Base-by-base conservation (phyloP, 768 basidiomycete species). In the Macrolepiota dolichaula region DNA sequence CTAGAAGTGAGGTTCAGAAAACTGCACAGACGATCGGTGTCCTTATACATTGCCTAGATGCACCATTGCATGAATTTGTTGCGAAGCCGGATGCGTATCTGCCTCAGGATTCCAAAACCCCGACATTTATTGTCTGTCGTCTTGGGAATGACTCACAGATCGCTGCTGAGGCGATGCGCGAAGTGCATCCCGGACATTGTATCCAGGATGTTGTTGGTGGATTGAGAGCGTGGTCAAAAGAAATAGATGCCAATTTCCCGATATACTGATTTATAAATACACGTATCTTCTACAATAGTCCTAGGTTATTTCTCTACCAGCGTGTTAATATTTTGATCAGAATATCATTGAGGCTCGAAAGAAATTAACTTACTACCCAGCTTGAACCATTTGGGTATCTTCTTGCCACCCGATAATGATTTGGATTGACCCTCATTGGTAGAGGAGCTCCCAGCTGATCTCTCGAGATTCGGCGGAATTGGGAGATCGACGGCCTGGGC, bases 71-170 rank as follows among this genome's bases (percentile, higher is more conserved):
- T 22, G 76, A 82, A 44, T 76, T 96, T 2, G 76, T 89, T 1
- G 80, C 83, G 2, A 76, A 86, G 57, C 94, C 93, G 0, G 63
- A 70, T n/a, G 65, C 72, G 1, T 71, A 77, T 56, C 53, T 85
- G n/a, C 67, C 75, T 5, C 40, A 64, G 2, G 64, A 68, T 42
- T 51, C 61, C 27, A 56, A 62, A 19, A 70, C 65, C 10, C 71
- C 77, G 9, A 76, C 77, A 5, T 86, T 86, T 62, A 75, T 97
- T 17, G 73, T 97, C 27, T 98, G 96, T 73, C 82, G 93, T 32
- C 77, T 94, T 22, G 96, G 96, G 4, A 98, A 98, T 68, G 96
- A 98, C 71, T 96, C 94, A 0, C 92, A 94, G 71, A 82, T 92
- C 19, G 96, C 95, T 32, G 94, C 86, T 0, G 78, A 85, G 37